phyloP scores from a whole-genome alignment of 139 green algal species.

The Diplosphaera chodatii region DNA sequence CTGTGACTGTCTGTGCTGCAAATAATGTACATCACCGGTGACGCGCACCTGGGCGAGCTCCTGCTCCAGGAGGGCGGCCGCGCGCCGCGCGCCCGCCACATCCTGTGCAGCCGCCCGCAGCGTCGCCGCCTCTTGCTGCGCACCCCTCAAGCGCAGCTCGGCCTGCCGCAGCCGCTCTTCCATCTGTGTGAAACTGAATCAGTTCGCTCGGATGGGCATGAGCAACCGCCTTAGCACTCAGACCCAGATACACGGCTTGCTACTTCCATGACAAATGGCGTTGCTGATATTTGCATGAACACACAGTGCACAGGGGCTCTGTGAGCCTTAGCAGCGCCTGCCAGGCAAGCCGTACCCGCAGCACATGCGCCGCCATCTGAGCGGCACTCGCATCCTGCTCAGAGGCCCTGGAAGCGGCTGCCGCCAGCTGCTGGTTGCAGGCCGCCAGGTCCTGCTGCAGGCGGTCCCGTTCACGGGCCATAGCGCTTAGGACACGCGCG shows the following conservation, averaged over 20 bases:
- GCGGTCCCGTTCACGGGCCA: neutral
- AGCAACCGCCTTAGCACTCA: too few species aligned
- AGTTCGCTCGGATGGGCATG: too few species aligned
- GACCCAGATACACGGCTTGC: too few species aligned
- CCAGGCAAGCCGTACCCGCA: neutral
- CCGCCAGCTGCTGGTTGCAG: neutral
- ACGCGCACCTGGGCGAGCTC: conserved; percentile 64
- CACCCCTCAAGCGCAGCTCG: neutral
- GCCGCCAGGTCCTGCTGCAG: neutral
- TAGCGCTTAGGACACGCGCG: neutral
- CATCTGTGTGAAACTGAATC: neutral
- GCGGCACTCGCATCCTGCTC: neutral
- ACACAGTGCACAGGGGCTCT: too few species aligned
- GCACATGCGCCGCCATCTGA: neutral
- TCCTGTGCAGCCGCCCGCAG: neutral
- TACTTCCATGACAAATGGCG: too few species aligned
- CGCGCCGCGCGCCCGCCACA: too few species aligned
- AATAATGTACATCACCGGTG: too few species aligned
- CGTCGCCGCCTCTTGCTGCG: neutral
- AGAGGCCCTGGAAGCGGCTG: too few species aligned
- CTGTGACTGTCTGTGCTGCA: too few species aligned
- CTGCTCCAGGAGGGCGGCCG: conserved; percentile 7
- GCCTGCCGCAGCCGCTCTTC: neutral
- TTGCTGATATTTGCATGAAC: too few species aligned
- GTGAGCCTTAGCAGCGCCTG: too few species aligned